Evolutionary conservation across 2,329 filamentous ascomycete genomes (phyloP).

Genomic region (Geosmithia flava): DNA sequence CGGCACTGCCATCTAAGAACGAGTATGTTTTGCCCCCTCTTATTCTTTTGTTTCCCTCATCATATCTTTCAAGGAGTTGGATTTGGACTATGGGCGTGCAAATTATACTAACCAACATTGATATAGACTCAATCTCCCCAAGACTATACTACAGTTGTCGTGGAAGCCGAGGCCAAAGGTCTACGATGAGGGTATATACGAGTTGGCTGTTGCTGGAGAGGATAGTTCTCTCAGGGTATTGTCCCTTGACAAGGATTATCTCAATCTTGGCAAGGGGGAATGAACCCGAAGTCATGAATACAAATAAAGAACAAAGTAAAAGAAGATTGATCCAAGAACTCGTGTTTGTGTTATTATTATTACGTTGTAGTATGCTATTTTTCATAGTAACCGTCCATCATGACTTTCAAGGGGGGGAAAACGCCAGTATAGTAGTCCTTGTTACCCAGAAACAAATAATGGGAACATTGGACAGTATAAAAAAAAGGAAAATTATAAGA

Average conservation of each 20-base stretch:
- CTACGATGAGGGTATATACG: slow-evolving; percentile 14
- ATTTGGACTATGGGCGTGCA: no score
- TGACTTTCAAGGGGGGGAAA: no score
- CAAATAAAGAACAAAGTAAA: not conserved
- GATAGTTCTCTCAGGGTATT: slow-evolving; percentile 50
- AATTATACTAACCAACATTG: not conserved
- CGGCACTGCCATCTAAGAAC: slow-evolving; percentile 18
- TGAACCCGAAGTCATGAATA: not conserved
- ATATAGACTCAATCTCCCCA: slow-evolving; percentile 35
- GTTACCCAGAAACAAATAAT: no score
- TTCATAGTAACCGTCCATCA: no score
- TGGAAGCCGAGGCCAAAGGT: slow-evolving; percentile 45
- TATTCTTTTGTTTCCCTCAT: not conserved
- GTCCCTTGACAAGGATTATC: slow-evolving; percentile 20
- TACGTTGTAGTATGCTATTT: no score
- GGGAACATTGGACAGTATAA: no score
- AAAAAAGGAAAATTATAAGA: no score
- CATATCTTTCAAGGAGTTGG: no score
- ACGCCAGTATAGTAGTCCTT: no score
- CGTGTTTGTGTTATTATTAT: no score
- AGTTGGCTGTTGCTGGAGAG: slow-evolving; percentile 45
- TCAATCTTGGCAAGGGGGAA: slow-evolving; percentile 3
- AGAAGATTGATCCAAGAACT: not conserved
- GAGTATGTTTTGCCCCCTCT: slow-evolving; percentile 22
- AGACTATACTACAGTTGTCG: slow-evolving; percentile 52